Evolutionary conservation across 1,284 basidiomycete genomes (phyloP).

Genomic region (Porodaedalea pini): DNA sequence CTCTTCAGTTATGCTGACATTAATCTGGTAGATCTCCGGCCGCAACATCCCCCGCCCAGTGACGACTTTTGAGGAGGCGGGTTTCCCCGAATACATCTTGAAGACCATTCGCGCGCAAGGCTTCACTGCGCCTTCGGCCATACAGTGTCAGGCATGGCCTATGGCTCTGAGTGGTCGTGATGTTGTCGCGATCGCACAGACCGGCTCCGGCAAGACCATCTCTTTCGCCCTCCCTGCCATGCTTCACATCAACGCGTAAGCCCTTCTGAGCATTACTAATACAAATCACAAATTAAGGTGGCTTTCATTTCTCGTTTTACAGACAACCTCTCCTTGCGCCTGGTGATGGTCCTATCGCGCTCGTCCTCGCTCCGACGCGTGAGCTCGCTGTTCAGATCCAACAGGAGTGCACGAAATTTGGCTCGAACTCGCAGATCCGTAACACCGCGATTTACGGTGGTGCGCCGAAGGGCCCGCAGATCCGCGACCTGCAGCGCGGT

Average conservation of each 20-base stretch:
- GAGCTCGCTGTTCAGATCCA: conserved; percentile 99
- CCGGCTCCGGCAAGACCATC: conserved; percentile 96
- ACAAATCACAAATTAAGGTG: not conserved
- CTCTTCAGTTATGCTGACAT: conserved; percentile 13
- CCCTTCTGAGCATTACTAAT: conserved; percentile 20
- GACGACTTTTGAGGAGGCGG: conserved; percentile 89
- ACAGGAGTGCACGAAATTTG: conserved; percentile 94
- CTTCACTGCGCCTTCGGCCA: conserved; percentile 86
- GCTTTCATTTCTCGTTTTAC: conserved; percentile 11
- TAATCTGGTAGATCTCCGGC: conserved; percentile 74
- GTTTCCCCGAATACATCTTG: conserved; percentile 96
- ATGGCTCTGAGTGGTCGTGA: conserved; percentile 95
- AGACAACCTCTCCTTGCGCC: conserved; percentile 91
- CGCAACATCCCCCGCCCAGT: conserved; percentile 87
- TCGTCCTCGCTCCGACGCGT: conserved; percentile 96
- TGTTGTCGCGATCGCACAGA: conserved; percentile 95
- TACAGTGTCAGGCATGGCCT: conserved; percentile 98
- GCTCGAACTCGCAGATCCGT: conserved; percentile 91
- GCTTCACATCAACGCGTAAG: conserved; percentile 98
- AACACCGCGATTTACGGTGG: conserved; percentile 99
- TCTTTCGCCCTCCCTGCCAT: conserved; percentile 97
- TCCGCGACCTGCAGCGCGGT: conserved; percentile 94
- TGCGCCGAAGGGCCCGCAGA: conserved; percentile 97
- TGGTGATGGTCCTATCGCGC: conserved; percentile 95
- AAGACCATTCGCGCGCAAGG: conserved; percentile 91